Percentiles rank a stretch among this genome's conserved stretches.
Conservation (phyloP, 2,329 filamentous ascomycete species). For the Aureobasidium subglaciale region DNA sequence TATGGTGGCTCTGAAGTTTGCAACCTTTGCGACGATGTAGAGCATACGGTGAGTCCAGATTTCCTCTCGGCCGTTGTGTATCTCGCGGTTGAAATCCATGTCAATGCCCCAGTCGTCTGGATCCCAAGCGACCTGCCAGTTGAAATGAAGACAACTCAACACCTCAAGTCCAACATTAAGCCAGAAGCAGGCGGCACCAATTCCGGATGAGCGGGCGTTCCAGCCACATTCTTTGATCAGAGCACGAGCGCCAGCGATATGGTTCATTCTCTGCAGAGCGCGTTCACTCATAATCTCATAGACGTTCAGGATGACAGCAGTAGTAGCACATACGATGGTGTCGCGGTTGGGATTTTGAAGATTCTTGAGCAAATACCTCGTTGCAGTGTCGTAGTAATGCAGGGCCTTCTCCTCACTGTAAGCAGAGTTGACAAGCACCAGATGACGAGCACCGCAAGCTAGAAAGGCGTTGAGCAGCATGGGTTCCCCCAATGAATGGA, state of each 20-base stretch:
- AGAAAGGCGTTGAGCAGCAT: conserved; percentile 86
- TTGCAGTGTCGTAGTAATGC: conserved; percentile 80
- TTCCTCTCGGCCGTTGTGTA: conserved; percentile 62
- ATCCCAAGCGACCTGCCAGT: conserved; percentile 81
- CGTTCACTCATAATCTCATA: conserved; percentile 89
- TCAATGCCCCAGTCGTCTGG: conserved; percentile 86
- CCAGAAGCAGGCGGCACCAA: conserved; percentile 90
- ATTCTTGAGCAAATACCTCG: conserved; percentile 65
- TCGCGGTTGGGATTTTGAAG: conserved; percentile 81
- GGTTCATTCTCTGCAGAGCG: conserved; percentile 74
- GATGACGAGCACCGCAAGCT: conserved; percentile 78
- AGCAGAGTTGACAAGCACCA: conserved; percentile 62
- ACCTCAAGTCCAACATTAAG: conserved; percentile 86
- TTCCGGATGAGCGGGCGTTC: conserved; percentile 70
- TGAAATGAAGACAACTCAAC: conserved; percentile 78
- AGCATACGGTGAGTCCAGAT: conserved; percentile 83
- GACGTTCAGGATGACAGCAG: conserved; percentile 81
- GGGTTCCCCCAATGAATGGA: conserved; percentile 70
- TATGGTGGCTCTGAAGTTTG: conserved; percentile 71
- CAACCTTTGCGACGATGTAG: conserved; percentile 79
- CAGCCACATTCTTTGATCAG: conserved; percentile 85
- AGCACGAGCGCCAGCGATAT: conserved; percentile 76
- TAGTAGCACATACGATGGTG: conserved; percentile 75
- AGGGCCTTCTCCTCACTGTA: conserved; percentile 71
- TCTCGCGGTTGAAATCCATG: conserved; percentile 58